Conservation (phyloP, 352 stramenopile species). For the Globisporangium uncinulatum region DNA sequence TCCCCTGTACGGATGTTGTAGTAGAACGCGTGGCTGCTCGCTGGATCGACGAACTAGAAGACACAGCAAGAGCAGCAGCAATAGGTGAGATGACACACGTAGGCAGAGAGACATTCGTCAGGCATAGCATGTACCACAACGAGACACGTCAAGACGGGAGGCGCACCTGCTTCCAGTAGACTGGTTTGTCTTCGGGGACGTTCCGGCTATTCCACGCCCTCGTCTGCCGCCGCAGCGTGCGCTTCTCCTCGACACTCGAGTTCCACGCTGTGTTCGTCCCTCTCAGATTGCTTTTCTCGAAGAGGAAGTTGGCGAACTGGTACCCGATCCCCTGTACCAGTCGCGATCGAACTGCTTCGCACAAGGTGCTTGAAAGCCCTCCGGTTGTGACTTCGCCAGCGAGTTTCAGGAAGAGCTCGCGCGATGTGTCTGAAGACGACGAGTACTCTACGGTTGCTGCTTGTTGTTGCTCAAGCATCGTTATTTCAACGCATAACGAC, state of each 20-base stretch:
- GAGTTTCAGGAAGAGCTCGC: constrained; percentile 18
- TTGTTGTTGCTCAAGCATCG: constrained; percentile 4
- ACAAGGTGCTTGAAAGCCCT: constrained; percentile 13
- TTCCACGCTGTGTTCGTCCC: constrained; percentile 19
- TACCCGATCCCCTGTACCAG: constrained; percentile 44
- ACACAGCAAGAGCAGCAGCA: background rate
- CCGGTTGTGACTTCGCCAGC: constrained; percentile 16
- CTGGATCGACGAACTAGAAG: constrained; percentile 37
- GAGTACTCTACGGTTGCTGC: background rate
- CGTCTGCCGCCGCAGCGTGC: constrained; percentile 26
- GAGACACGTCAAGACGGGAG: background rate
- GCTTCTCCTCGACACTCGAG: constrained; percentile 26
- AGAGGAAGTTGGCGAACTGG: constrained; percentile 37
- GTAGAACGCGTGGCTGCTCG: constrained; percentile 45
- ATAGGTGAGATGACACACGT: background rate
- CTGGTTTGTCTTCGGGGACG: constrained; percentile 39
- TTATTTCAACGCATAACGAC: constrained; percentile 17
- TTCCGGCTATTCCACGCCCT: constrained; percentile 26
- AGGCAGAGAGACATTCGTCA: background rate
- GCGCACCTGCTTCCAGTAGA: constrained; percentile 67
- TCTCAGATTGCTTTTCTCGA: constrained; percentile 41
- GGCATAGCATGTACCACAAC: background rate
- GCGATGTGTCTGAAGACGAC: constrained; percentile 1
- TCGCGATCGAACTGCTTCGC: constrained; percentile 20
- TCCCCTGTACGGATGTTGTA: constrained; percentile 68